A percentile compares a stretch with the other conserved stretches of the same genome.
These are phyloP conservation scores for Hirsutella thompsonii DNA, from an alignment of 2,329 filamentous ascomycete species.

Conservation along the genomic window DNA sequence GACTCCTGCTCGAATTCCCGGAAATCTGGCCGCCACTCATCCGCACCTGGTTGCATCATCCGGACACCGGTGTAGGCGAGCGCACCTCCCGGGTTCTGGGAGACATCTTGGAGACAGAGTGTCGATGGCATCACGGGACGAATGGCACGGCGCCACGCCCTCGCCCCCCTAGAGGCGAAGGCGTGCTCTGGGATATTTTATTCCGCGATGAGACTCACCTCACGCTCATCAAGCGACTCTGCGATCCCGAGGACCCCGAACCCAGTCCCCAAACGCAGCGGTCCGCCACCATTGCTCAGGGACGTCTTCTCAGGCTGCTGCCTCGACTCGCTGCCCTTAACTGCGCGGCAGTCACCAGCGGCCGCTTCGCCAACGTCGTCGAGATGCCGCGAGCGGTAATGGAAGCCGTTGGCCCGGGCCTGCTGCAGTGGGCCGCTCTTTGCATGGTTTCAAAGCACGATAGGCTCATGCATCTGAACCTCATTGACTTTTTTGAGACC, in stretches of 20 bases:
- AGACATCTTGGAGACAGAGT: slow-evolving; percentile 43
- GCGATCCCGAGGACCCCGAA: slow-evolving; percentile 17
- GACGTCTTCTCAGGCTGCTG: slow-evolving; percentile 36
- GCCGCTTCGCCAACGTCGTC: too few species aligned
- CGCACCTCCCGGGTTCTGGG: slow-evolving; percentile 35
- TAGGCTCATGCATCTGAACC: slow-evolving; percentile 33
- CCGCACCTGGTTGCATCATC: slow-evolving; percentile 37
- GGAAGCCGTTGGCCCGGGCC: slow-evolving; percentile 20
- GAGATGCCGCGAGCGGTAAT: too few species aligned
- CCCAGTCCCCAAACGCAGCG: slow-evolving; percentile 13
- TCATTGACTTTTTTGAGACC: slow-evolving; percentile 41
- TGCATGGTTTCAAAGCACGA: slow-evolving; percentile 38
- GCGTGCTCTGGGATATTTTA: slow-evolving; percentile 39
- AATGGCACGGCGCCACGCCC: slow-evolving; percentile 20
- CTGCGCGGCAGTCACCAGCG: too few species aligned
- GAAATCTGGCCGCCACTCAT: slow-evolving; percentile 34
- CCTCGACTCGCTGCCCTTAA: slow-evolving; percentile 36
- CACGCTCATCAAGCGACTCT: slow-evolving; percentile 25
- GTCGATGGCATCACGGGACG: slow-evolving; percentile 19
- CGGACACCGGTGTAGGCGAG: slow-evolving; percentile 42
- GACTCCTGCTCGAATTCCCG: slow-evolving; percentile 36
- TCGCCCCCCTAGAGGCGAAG: slow-evolving; percentile 32
- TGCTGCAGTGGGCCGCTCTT: slow-evolving; percentile 38
- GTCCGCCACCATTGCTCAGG: slow-evolving; percentile 37
- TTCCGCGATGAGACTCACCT: slow-evolving; percentile 33